Base-by-base conservation (phyloP, 2,329 filamentous ascomycete genomes). In the Pyricularia sp. region DNA sequence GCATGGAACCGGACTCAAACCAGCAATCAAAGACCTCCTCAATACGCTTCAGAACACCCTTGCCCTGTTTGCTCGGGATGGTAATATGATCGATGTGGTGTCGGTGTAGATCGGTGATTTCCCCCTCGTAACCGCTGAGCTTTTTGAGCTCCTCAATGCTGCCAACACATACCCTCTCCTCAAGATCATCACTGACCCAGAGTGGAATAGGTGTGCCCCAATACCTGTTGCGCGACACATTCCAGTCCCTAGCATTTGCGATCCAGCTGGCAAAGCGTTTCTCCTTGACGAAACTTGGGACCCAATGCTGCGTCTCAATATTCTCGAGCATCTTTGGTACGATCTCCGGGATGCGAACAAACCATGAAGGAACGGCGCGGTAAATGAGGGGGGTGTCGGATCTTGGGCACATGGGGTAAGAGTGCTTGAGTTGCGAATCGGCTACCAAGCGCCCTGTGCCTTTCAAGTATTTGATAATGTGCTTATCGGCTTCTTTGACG, bases 1-100 rank as follows among this genome's bases (percentile, higher is more conserved):
- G 93, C 93, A 97, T 97, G 73, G 89, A 93, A 67, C 93, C 93
- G 59, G 92, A 96, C 76, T 97, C 93, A 68, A 96, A 96, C 92
- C 93, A 97, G 74, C 93, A 97, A 77, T 97, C 93, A 70, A 97
- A 96, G 4, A 97, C 91, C 74, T 96, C 92, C 63, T 91, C 88
- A 10, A 94, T 83, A 69, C 93, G 87, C 71, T 83, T 87, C 67
- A 97, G 79, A n/a, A 83, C 81, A 24, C 92, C 93, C 73, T 93
- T 96, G 70, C 93, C 93, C 77, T 88, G 83, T 76, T 90, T 89
- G 73, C 90, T 96, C 0, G 93, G 93, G 68, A 97, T 97, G 60
- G 92, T 96, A 74, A 97, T 96, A 70, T 91, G 82, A 72, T 97
- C 93, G 68, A 97, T 88, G 75, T 93, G 93, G 76, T 97, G 91